phyloP scores from a whole-genome alignment of 768 basidiomycete genomes.

The Tulasnella sp. region DNA sequence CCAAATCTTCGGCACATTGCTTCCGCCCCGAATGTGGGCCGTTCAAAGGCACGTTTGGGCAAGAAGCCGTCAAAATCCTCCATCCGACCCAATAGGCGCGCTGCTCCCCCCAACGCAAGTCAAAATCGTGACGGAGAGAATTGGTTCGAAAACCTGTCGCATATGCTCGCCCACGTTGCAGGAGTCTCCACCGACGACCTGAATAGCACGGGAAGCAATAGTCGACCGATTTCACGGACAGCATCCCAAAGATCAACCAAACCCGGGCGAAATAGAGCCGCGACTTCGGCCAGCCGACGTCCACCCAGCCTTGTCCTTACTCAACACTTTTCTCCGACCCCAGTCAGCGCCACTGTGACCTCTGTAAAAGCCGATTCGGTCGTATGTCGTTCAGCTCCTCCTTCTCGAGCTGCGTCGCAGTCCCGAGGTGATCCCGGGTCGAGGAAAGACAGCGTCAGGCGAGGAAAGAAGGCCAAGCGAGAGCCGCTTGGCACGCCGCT shows the following conservation, averaged over 20 bases:
- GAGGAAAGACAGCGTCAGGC: background rate
- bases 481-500: background rate
- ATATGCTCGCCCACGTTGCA: background rate
- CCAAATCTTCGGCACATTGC: background rate
- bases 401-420: background rate
- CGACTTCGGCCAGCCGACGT: background rate
- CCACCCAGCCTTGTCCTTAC: background rate
- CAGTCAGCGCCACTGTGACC: background rate
- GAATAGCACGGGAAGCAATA: background rate
- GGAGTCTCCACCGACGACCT: background rate
- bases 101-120: background rate
- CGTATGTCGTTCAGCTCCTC: constrained; percentile 7
- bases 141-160: background rate
- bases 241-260: too few species aligned
- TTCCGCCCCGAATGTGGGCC: background rate
- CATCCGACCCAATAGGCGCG: background rate
- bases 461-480: background rate
- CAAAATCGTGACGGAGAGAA: too few species aligned
- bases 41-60: background rate
- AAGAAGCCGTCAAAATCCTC: background rate
- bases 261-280: too few species aligned
- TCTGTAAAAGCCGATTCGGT: background rate
- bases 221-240: background rate
- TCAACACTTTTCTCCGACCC: constrained; percentile 3
- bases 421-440: background rate